Percentiles rank a stretch among this genome's conserved stretches.
Evolutionary conservation across 1,284 basidiomycete genomes (phyloP).

Genomic region (Mycena sp.): DNA sequence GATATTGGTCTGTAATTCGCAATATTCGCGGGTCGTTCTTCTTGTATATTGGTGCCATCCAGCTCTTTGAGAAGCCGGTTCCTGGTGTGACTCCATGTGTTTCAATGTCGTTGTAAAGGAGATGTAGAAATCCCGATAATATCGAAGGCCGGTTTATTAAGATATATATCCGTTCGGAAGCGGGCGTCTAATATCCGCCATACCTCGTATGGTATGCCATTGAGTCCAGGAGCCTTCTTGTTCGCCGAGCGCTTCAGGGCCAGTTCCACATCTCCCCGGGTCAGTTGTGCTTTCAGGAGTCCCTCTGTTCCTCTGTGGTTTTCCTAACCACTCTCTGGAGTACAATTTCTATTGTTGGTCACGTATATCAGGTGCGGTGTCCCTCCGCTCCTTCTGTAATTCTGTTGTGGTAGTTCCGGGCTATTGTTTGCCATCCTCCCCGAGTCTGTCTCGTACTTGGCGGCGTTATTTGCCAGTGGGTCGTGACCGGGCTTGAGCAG

Average conservation of each 20-base stretch:
- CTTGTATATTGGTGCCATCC: constrained; percentile 14
- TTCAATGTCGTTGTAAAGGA: constrained; percentile 22
- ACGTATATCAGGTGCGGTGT: not conserved
- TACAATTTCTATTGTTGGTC: not conserved
- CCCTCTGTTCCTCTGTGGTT: not conserved
- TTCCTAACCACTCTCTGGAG: not conserved
- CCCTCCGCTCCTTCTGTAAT: not conserved
- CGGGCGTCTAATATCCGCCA: constrained; percentile 7
- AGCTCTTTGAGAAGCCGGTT: not conserved
- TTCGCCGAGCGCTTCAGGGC: constrained; percentile 6
- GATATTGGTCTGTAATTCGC: constrained; percentile 25
- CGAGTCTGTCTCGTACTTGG: constrained; percentile 15
- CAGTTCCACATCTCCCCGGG: constrained; percentile 2
- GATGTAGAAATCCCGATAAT: not conserved
- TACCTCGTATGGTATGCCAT: constrained; percentile 23
- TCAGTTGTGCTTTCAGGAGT: not conserved
- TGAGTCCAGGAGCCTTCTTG: constrained; percentile 14
- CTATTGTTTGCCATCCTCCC: constrained; percentile 26
- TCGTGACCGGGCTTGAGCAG: constrained; percentile 5
- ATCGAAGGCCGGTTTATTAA: not conserved
- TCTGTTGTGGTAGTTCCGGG: not conserved
- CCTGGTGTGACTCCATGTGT: not conserved
- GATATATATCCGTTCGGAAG: not conserved
- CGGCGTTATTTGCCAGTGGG: not conserved
- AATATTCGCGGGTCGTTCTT: constrained; percentile 20